Percentiles rank a stretch among this genome's conserved stretches.
These are phyloP conservation scores for Schizophyllum commune DNA, from an alignment of 1,284 basidiomycete species.

Conservation along the genomic window DNA sequence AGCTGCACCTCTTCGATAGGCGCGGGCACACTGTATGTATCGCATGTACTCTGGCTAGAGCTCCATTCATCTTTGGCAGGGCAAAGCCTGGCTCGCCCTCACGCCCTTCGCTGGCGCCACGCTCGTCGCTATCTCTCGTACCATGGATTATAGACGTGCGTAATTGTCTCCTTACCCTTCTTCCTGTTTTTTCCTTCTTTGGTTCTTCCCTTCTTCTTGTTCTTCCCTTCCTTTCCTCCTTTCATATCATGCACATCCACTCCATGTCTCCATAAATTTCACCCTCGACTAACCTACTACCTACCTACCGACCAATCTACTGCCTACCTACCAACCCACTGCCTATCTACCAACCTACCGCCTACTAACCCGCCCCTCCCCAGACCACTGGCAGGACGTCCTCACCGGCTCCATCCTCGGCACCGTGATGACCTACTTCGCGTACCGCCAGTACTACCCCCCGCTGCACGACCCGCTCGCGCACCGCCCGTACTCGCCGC, in stretches of 20 bases:
- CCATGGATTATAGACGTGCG: conserved; percentile 86
- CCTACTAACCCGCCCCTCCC: neutral
- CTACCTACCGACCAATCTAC: too few relatives aligned
- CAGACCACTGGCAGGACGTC: conserved; percentile 88
- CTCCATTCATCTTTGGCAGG: conserved; percentile 28
- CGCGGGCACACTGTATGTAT: conserved; percentile 66
- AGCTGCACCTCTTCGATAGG: conserved; percentile 84
- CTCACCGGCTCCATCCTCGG: conserved; percentile 77
- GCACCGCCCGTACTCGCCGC: conserved; percentile 74
- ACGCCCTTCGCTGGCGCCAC: conserved; percentile 74
- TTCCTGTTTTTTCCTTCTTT: too few relatives aligned
- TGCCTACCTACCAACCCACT: too few relatives aligned
- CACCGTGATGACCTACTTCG: conserved; percentile 63
- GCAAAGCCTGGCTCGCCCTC: conserved; percentile 80
- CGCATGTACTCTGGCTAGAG: neutral
- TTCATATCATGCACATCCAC: too few relatives aligned
- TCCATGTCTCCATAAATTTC: too few relatives aligned
- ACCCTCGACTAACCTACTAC: too few relatives aligned
- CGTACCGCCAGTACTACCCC: conserved; percentile 80
- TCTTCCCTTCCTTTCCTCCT: too few relatives aligned
- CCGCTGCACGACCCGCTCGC: conserved; percentile 48
- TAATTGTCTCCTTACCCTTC: conserved; percentile 19
- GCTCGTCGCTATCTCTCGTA: conserved; percentile 86
- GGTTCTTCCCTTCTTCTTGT: too few relatives aligned
- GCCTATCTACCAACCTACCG: neutral